These are phyloP conservation scores for Fistulifera pelliculosa DNA, from an alignment of 108 stramenopile genomes.

Conservation along the genomic window DNA sequence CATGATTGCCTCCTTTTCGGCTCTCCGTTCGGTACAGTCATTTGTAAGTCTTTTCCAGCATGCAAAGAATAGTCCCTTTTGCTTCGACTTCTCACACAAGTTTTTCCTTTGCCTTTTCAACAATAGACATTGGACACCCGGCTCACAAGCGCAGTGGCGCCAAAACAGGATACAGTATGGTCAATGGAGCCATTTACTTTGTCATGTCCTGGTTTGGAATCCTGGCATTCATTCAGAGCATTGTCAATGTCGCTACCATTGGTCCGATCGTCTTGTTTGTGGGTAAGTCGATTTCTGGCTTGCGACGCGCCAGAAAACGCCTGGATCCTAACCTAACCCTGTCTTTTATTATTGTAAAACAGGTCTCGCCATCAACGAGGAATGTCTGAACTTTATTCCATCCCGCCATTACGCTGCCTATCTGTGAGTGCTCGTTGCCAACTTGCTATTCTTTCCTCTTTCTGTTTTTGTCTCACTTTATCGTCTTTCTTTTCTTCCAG, in stretches of 20 bases:
- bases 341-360: no score
- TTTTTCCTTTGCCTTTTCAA: conserved; percentile 9
- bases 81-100: background rate
- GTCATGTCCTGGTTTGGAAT: conserved; percentile 38
- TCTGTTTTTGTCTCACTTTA: background rate
- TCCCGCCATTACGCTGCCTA: conserved; percentile 22
- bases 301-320: no score
- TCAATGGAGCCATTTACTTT: conserved; percentile 42
- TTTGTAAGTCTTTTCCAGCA: conserved; percentile 10
- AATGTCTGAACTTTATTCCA: conserved; percentile 18
- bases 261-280: conserved; percentile 50
- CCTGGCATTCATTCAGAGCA: conserved; percentile 19
- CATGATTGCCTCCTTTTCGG: conserved; percentile 45
- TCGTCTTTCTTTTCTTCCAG: background rate
- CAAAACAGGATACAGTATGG: conserved; percentile 35
- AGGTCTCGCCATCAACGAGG: conserved; percentile 15
- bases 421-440: background rate
- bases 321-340: no score
- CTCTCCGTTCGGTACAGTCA: conserved; percentile 51
- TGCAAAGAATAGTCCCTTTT: background rate
- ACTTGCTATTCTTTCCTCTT: background rate
- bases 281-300: conserved; percentile 15
- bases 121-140: conserved; percentile 45
- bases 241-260: conserved; percentile 26
- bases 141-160: conserved; percentile 55